Percentiles rank a stretch among this genome's conserved stretches.
phyloP scores from a whole-genome alignment of 768 basidiomycete genomes.

The Phallus indusiatus region DNA sequence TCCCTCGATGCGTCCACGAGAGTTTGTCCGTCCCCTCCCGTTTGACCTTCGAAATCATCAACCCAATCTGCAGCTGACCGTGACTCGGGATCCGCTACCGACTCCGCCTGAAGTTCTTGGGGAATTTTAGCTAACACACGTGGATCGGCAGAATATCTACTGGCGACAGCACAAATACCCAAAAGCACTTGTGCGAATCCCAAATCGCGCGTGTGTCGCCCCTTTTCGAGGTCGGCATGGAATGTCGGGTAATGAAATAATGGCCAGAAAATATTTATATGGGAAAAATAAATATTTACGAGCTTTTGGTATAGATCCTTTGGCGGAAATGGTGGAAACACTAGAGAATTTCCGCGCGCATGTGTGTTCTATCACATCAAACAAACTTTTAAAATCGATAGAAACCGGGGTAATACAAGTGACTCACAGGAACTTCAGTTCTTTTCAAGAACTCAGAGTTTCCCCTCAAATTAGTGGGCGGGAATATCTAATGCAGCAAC shows the following conservation, averaged over 20 bases:
- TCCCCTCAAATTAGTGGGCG: neutral
- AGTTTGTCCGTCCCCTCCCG: neutral
- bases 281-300: slow-evolving; percentile 3
- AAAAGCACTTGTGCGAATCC: slow-evolving; percentile 5
- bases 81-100: neutral
- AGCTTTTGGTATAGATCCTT: neutral
- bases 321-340: slow-evolving; percentile 2
- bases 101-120: neutral
- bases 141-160: slow-evolving; percentile 3
- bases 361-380: neutral
- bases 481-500: neutral
- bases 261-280: slow-evolving; percentile 6
- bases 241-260: slow-evolving; percentile 5
- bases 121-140: slow-evolving; percentile 6
- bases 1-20: neutral
- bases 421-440: neutral
- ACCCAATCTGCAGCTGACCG: neutral
- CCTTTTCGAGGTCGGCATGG: slow-evolving; percentile 1
- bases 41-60: slow-evolving; percentile 3
- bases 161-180: slow-evolving; percentile 6
- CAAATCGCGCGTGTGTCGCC: neutral
- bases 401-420: neutral
- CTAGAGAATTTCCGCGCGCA: neutral
- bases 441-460: neutral
- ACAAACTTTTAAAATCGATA: neutral